Base-by-base conservation (phyloP, 805 yeast species). In the Lipomyces oligophaga region DNA sequence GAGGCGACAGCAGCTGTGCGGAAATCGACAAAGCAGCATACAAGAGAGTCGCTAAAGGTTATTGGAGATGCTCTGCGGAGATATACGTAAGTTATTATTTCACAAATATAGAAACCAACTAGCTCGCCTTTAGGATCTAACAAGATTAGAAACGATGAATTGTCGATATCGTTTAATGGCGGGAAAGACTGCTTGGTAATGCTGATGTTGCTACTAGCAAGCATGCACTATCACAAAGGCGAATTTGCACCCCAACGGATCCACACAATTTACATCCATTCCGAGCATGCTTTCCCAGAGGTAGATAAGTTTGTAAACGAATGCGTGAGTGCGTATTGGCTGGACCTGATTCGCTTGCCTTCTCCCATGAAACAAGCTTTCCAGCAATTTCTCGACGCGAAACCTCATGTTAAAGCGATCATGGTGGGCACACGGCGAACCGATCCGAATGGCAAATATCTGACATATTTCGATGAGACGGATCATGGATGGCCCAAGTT, bases 151-250 rank as follows among this genome's bases (percentile, higher is more conserved):
- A 33, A 43, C 18, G 68, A 72, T 10, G 80, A 83, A 47, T 66
- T 85, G 3, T 83, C 97, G 0, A 72, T 93, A 11, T 84, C 95
- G 2, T 93, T 83, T 65, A 93, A 93, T 63, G 98, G 98, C 8
- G 98, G 98, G 1, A 93, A 93, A 62, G 98, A 93, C 67, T 93
- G 97, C 60, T 76, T 89, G 38, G 97, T 89, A 26, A 79, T 90
- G 83, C 73, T 93, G 45, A 70, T 87, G 13, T 61, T 93, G 4
- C 78, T 85, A 43, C 67, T 89, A 41, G 81, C 93, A 1, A 78
- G 77, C 19, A 68, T 66, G 44, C 45, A 55, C 34, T 56, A 66
- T 11, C 63, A 63, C 38, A 53, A 52, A 18, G 33, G 41, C 28
- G 25, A 35, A 21, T 28, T 57, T 45, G 33, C 57, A 34, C 41